phyloP scores from a whole-genome alignment of 1,139 yeast genomes.

The Suhomyces bribrorum region DNA sequence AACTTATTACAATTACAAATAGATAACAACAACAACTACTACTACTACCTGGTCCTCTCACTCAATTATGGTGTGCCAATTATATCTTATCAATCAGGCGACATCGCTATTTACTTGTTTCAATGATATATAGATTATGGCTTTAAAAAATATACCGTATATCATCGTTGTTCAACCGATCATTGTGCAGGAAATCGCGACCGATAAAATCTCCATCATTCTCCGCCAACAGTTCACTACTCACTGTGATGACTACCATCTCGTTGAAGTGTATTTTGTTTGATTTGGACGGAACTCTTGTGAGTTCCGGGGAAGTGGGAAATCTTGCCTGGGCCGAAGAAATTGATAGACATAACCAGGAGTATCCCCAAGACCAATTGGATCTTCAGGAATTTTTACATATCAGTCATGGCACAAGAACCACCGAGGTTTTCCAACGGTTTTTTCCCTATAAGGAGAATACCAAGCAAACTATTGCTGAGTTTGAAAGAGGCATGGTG shows the following conservation, averaged over 20 bases:
- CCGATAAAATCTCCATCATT: not conserved
- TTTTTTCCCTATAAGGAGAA: conserved; percentile 18
- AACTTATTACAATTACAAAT: too few species aligned
- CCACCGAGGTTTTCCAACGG: conserved; percentile 17
- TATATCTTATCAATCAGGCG: too few species aligned
- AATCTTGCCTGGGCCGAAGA: conserved; percentile 23
- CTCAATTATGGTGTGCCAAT: too few species aligned
- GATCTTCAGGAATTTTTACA: conserved; percentile 17
- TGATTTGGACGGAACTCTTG: conserved; percentile 26
- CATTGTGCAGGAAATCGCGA: too few species aligned
- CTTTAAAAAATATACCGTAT: too few species aligned
- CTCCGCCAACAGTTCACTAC: not conserved
- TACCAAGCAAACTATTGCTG: conserved; percentile 14
- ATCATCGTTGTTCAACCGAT: too few species aligned
- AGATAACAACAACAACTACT: too few species aligned
- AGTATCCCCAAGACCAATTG: conserved; percentile 12
- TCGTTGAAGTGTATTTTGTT: conserved; percentile 14
- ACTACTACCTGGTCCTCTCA: too few species aligned
- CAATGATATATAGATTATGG: too few species aligned
- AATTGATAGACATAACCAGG: conserved; percentile 18
- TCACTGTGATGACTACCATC: not conserved
- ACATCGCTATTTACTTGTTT: too few species aligned
- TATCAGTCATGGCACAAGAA: conserved; percentile 22
- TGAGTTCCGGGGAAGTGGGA: conserved; percentile 23
- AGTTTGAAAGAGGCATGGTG: conserved; percentile 20